Evolutionary conservation across 2,329 filamentous ascomycete species (phyloP), one percentile per base, ranked within the genome.

Genomic region (Monosporascus sp.): DNA sequence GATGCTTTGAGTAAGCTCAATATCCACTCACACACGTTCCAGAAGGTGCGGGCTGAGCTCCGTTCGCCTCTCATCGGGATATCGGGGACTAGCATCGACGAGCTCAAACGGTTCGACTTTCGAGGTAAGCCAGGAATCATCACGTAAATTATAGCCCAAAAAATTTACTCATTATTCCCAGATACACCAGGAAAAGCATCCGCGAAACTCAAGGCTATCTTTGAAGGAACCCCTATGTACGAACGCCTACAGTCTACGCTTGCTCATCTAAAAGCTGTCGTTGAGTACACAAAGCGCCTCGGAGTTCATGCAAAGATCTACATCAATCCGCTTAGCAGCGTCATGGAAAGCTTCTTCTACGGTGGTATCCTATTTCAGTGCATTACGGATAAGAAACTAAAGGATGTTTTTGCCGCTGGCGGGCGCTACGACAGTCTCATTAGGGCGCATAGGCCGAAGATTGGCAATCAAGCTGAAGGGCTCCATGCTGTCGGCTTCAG

Each of bases 351-450:
- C 52, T 97, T 97, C 67, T 99, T 94, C 69, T 77, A 82, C 18
- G 88, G 88, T 1, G 92, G 92, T 7, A 77, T 97, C 27, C 76
- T 97, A 44, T 97, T 99, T 67, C 89, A 95, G 56, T 97, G 91
- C 63, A 74, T 97, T 2, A 90, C 92, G 58, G 93, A 97, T 67
- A 85, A 82, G 56, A 95, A 90, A 67, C 82, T 86, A 56, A 85
- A 82, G 61, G 88, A 94, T 60, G 89, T 97, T 0, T 90, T 97
- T 64, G 94, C 93, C 6, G 94, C 92, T 34, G 94, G 95, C 49
- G 94, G 94, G 2, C 84, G 94, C 48, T 99, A 99, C 67, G 95
- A 99, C 67, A 84, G 84, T 47, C 74, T 99, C 20, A 93, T 99
- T 58, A 85, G 85, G 66, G 89, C 95, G 55, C 89, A 95, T 64